Base-by-base conservation (phyloP, 352 stramenopile species). In the Pythium phragmiticola region DNA sequence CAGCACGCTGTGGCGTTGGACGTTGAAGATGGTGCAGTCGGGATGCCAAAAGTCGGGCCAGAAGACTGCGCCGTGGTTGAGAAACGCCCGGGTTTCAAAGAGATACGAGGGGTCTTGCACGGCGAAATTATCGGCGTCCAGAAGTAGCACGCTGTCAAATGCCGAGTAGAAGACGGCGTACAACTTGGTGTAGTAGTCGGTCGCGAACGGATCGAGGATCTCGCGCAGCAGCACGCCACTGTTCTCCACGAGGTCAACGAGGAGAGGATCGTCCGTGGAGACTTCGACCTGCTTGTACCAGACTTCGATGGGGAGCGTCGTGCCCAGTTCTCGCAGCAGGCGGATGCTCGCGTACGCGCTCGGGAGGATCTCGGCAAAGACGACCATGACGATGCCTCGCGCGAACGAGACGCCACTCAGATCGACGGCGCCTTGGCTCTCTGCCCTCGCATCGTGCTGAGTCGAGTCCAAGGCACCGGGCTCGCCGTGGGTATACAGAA, bases 41-140 rank as follows among this genome's bases (percentile, higher is more conserved):
- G 78, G 64, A 3, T 73, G 71, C 84, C 84, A 94, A 62, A 86
- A 92, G 47, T 94, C 84, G 5, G 84, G 84, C 84, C 84, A 94
- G 69, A 94, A 94, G 7, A 94, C 65, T 9, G 84, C 81, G 0
- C 84, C 84, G 0, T 63, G 76, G 39, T 50, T 28, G 43, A 41
- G 42, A 45, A 88, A 94, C 57, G 86, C 66, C 3, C 39, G 23
- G 11, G 70, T 75, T 2, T 81, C 73, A 56, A 94, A 91, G 5
- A 92, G 68, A 45, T 80, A 89, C 14, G 69, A 88, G 13, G 83
- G 85, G 41, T 94, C 80, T 8, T 57, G 55, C 2, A 86, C 77
- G 0, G 82, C 76, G 28, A 92, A 88, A 62, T 90, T 92, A 65
- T 94, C 85, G 9, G 82, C 71, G 62, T 94, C 85, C 13, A 94